Conservation (phyloP, 192 early-diverging fungal species). For the Allomyces javanicus region DNA sequence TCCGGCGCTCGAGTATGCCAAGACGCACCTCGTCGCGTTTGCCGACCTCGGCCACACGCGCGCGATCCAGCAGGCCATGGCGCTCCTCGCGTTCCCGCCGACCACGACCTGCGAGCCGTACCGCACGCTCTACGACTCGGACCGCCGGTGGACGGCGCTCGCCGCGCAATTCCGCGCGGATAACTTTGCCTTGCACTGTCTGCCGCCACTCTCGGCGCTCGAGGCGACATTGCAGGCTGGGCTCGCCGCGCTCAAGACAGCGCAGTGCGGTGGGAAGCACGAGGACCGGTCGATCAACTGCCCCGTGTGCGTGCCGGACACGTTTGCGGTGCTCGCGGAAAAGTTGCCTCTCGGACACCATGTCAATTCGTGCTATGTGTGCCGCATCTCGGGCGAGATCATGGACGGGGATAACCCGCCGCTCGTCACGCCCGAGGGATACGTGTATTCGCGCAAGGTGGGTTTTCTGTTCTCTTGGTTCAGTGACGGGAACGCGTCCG, state of each 20-base stretch:
- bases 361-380: constrained; percentile 85
- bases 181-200: constrained; percentile 70
- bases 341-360: constrained; percentile 80
- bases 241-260: constrained; percentile 80
- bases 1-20: constrained; percentile 70
- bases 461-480: background rate
- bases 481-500: background rate
- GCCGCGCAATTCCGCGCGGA: constrained; percentile 62
- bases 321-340: constrained; percentile 66
- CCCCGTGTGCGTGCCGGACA: constrained; percentile 73
- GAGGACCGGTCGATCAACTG: constrained; percentile 80
- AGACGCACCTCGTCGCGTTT: constrained; percentile 65
- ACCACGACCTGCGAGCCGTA: constrained; percentile 62
- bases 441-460: constrained; percentile 75
- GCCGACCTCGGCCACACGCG: constrained; percentile 42
- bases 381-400: constrained; percentile 69
- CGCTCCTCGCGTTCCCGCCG: constrained; percentile 61
- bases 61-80: constrained; percentile 78
- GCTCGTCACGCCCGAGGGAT: constrained; percentile 87
- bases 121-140: background rate
- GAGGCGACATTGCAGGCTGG: constrained; percentile 84
- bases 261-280: constrained; percentile 46
- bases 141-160: constrained; percentile 54
- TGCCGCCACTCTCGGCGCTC: constrained; percentile 73
- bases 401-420: constrained; percentile 96